Conservation (phyloP, 352 stramenopile genomes). For the Globisporangium splendens region DNA sequence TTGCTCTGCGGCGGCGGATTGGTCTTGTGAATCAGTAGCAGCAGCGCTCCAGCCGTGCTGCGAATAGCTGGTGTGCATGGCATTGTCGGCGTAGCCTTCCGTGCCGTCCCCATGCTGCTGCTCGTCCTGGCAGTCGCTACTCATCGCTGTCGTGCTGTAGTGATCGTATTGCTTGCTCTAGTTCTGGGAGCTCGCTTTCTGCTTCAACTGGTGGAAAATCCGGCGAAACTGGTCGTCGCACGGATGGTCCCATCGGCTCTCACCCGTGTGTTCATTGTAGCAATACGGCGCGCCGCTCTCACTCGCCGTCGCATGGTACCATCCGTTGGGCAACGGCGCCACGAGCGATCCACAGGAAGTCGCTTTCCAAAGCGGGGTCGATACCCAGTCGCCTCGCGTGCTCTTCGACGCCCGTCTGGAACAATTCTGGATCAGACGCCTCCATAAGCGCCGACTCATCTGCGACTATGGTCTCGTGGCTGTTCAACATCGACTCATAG, state of each 20-base stretch:
- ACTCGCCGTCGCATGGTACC: conserved; percentile 60
- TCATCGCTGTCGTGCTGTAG: background rate
- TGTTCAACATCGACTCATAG: background rate
- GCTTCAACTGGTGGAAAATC: conserved; percentile 43
- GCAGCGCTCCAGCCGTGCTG: conserved; percentile 7
- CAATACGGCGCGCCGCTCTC: conserved; percentile 71
- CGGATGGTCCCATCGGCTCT: conserved; percentile 83
- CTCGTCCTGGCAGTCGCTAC: conserved; percentile 1
- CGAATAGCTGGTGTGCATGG: conserved; percentile 6
- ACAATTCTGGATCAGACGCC: conserved; percentile 56
- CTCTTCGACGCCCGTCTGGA: conserved; percentile 70
- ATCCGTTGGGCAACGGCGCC: conserved; percentile 60
- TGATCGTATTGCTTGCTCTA: conserved; percentile 9
- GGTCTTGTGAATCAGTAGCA: background rate
- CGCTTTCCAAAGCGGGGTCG: conserved; percentile 41
- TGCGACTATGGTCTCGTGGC: background rate
- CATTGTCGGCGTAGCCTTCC: conserved; percentile 1
- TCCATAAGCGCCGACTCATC: conserved; percentile 60
- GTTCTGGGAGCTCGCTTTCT: conserved; percentile 13
- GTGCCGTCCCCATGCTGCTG: background rate
- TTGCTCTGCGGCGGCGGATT: background rate
- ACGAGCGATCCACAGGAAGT: conserved; percentile 80
- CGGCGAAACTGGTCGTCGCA: conserved; percentile 68
- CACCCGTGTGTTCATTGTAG: conserved; percentile 71
- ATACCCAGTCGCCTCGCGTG: conserved; percentile 70